A percentile compares a stretch with the other conserved stretches of the same genome.
These are phyloP conservation scores for Solanum peruvianum DNA, from an alignment of 257 asterid genomes.

Conservation along the genomic window DNA sequence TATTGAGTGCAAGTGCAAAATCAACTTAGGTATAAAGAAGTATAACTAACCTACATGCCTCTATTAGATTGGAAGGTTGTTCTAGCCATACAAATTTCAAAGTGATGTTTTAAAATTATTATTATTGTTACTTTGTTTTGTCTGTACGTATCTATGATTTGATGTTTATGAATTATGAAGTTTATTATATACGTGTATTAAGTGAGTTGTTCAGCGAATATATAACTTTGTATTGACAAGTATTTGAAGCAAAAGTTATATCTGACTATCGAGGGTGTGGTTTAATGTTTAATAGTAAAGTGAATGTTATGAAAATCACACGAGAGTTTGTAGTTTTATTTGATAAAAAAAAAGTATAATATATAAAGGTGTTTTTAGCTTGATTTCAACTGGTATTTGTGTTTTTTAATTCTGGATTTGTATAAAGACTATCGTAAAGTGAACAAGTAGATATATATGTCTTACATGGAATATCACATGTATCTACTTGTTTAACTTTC, in stretches of 20 bases:
- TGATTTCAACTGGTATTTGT: rapidly evolving
- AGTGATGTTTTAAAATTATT: background rate
- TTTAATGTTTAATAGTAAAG: background rate
- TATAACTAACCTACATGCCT: background rate
- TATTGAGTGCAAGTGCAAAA: background rate
- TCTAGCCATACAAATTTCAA: background rate
- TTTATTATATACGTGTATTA: too few species aligned
- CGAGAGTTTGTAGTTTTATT: background rate
- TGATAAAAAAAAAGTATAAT: too few species aligned
- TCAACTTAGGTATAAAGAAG: background rate
- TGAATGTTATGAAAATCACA: background rate
- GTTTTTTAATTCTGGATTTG: background rate
- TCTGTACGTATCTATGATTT: background rate
- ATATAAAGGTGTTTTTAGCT: background rate
- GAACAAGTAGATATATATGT: background rate
- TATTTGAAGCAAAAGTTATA: background rate
- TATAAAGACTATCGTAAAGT: background rate
- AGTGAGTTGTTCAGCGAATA: background rate
- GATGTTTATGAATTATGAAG: background rate
- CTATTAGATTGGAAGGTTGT: background rate
- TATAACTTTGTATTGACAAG: background rate
- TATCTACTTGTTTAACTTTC: background rate
- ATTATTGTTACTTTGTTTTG: background rate
- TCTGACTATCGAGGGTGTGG: background rate
- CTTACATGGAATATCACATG: rapidly evolving